Evolutionary conservation across 768 basidiomycete genomes (phyloP), one percentile per base, ranked within the genome.

Genomic region (Leucosporidium yakuticum): DNA sequence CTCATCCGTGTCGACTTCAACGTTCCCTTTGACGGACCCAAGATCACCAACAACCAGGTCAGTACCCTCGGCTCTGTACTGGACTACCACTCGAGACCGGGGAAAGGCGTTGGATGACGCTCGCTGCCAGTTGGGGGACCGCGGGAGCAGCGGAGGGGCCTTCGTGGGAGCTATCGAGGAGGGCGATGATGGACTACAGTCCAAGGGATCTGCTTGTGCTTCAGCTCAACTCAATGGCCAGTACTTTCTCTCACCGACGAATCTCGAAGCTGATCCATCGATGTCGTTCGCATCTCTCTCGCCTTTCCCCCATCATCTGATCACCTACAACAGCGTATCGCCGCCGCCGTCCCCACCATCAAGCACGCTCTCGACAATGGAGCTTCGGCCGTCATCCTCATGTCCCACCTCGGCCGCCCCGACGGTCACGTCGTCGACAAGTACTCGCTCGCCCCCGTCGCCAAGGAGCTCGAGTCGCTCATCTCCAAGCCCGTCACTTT

Each of bases 381-480:
- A 47, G 91, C 94, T 68, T 83, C 85, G 66, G 83, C 84, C 65
- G 88, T 97, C 77, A 85, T 91, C 74, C 86, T 98, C 77, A 96
- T 97, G 93, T 97, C 95, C 77, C 95, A 99, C 79, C 86, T 99
- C 64, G 96, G 95, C 29, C 90, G 95, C 71, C 95, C 95, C 15
- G 92, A 98, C 80, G 95, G 95, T 74, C 89, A 90, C 75, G 86
- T 86, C 64, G 87, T 87, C 76, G 82, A 83, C 60, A 97, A 97
- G 77, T 95, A 90, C 83, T 91, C 92, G 11, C 85, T 99, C 67
- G 87, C 85, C 78, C 91, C 91, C 51, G 87, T 98, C 71, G 86
- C 93, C 55, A 79, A 80, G 66, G 90, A 94, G 79, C 83, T 96
- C 39, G 85, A 88, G 76, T 84, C 84, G 74, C 87, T 77, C 29